Base-by-base conservation (phyloP, 805 yeast species). In the Wickerhamomyces subpelliculosus region DNA sequence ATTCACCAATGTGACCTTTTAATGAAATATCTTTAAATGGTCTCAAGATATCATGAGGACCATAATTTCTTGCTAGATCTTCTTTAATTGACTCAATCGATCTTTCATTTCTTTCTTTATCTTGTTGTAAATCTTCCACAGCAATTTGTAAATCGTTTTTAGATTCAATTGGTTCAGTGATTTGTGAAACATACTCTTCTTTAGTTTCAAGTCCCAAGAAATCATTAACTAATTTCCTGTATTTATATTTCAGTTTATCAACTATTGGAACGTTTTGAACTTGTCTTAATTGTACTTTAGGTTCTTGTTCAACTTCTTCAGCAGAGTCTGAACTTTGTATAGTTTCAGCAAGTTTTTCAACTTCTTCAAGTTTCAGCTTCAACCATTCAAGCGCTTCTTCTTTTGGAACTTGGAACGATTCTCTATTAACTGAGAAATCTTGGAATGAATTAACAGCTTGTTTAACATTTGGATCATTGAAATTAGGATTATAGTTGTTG, bases 401-500 rank as follows among this genome's bases (percentile, higher is more conserved):
- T 14, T 25, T 25, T 8, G 25, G 12, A 16, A 16, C 22, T 27
- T 11, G 25, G 23, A 19, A 14, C 5, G 22, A 18, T 25, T 34
- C 31, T 22, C 21, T 39, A 18, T 29, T 32, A 4, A 19, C 32
- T 8, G 18, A 9, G 23, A 72, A 76, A 44, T 78, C 75, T 32
- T 72, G 74, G 52, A 59, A 81, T 0, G 64, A 51, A 19, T 65
- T 61, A 5, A 80, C 80, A 0, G 84, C 73, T 13, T 61, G 68
- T 50, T 80, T 80, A 8, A 84, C 90, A 0, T 81, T 84, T 9
- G 72, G 67, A 57, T 84, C 89, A 52, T 84, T 84, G 62, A 81
- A 81, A 55, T 84, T 83, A 30, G 85, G 88, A 51, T 84, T 82
- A 51, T 81, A 80, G 40, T 78, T 70, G 6, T 67, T 55, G 7